Evolutionary conservation across 2,329 filamentous ascomycete species (phyloP).

Genomic region (Arthrinium phaeospermum): DNA sequence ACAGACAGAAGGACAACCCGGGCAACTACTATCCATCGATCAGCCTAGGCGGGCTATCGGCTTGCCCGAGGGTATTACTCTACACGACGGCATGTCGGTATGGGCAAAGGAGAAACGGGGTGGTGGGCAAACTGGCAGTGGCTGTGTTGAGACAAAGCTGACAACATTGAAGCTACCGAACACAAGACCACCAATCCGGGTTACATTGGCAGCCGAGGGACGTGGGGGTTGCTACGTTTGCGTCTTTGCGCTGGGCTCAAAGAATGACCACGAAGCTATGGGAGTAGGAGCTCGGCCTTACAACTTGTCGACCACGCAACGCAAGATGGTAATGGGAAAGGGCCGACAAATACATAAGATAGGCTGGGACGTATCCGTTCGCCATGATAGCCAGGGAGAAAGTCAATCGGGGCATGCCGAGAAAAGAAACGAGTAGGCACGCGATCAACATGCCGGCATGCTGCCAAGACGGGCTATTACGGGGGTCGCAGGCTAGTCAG

Average conservation of each 20-base stretch:
- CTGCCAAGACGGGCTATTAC: background rate
- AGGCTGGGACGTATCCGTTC: background rate
- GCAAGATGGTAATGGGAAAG: background rate
- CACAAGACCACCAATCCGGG: too few relatives aligned
- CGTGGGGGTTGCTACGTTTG: background rate
- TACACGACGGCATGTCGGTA: too few relatives aligned
- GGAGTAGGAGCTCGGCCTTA: background rate
- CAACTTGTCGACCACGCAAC: background rate
- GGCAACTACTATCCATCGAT: background rate
- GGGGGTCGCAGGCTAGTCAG: background rate
- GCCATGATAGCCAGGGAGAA: background rate
- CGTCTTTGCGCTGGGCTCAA: background rate
- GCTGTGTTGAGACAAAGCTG: constrained; percentile 33
- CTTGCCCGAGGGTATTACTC: background rate
- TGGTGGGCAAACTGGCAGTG: background rate
- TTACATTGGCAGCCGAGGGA: too few relatives aligned
- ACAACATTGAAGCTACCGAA: too few relatives aligned
- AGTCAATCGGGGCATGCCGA: background rate
- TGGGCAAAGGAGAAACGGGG: background rate
- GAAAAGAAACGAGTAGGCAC: background rate
- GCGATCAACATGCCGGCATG: background rate
- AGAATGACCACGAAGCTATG: background rate
- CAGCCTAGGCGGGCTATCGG: background rate
- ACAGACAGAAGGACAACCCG: background rate
- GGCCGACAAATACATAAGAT: too few relatives aligned